Evolutionary conservation across 345 rosid genomes (phyloP).

Genomic region (Noccaea bulbosa): DNA sequence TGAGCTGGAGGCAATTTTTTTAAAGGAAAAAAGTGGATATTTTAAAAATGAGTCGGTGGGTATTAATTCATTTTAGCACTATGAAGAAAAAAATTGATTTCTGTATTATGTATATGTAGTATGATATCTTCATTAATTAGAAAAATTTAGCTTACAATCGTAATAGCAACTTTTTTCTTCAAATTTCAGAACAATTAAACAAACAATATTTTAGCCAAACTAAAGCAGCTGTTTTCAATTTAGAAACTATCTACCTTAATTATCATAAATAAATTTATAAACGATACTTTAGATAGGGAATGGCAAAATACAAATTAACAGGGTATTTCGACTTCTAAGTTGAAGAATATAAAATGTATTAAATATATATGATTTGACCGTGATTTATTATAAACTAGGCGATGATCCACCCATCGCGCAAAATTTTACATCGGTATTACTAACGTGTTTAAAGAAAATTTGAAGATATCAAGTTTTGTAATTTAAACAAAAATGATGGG

Average conservation of each 20-base stretch:
- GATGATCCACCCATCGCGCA: too few relatives aligned
- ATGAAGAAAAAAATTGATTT: neutral
- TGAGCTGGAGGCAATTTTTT: conserved; percentile 12
- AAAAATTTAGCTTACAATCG: neutral
- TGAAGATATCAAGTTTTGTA: too few relatives aligned
- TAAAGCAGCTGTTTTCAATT: neutral
- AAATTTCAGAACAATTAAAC: neutral
- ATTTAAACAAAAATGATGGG: too few relatives aligned
- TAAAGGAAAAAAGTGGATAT: neutral
- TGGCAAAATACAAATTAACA: neutral
- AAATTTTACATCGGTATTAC: too few relatives aligned
- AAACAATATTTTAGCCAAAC: neutral
- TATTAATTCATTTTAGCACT: neutral
- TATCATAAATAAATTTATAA: neutral
- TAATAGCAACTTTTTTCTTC: neutral
- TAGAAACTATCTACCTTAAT: neutral
- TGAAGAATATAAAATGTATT: too few relatives aligned
- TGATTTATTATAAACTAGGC: too few relatives aligned
- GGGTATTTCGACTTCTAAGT: neutral
- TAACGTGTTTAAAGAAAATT: too few relatives aligned
- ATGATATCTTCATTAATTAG: neutral
- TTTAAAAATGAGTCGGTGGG: conserved; percentile 2
- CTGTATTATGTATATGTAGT: neutral
- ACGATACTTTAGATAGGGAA: neutral
- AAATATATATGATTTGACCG: too few relatives aligned